phyloP scores from a whole-genome alignment of 1,284 basidiomycete species.

The Mycena citricolor region DNA sequence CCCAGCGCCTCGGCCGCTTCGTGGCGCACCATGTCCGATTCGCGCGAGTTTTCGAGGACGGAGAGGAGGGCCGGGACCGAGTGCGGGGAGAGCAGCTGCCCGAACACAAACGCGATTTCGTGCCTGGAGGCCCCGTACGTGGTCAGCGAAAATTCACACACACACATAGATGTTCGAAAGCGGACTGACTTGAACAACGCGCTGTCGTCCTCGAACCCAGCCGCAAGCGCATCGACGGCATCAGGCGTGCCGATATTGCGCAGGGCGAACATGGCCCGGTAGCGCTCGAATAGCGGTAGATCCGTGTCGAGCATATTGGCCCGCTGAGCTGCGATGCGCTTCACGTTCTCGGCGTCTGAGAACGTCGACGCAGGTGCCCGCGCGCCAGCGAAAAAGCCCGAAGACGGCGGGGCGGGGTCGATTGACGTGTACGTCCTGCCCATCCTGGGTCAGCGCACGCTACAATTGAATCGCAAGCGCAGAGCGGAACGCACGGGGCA shows the following conservation, averaged over 20 bases:
- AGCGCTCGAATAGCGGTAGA: constrained; percentile 87
- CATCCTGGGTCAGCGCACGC: not conserved
- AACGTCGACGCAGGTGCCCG: no score
- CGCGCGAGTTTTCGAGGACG: constrained; percentile 71
- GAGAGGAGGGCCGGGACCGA: constrained; percentile 84
- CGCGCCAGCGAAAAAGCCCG: constrained; percentile 54
- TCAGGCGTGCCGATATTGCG: constrained; percentile 82
- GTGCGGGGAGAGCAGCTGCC: constrained; percentile 89
- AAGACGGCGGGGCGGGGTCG: constrained; percentile 90
- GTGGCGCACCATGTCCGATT: constrained; percentile 98
- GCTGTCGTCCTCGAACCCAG: constrained; percentile 84
- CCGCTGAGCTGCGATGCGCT: constrained; percentile 61
- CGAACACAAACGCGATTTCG: constrained; percentile 98
- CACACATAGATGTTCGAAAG: constrained; percentile 15
- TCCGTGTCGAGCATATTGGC: constrained; percentile 66
- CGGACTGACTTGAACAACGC: constrained; percentile 84
- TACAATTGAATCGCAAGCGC: constrained; percentile 36
- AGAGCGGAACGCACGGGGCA: constrained; percentile 39
- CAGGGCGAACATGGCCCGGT: constrained; percentile 97
- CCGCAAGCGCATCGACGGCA: constrained; percentile 89
- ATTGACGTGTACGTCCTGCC: constrained; percentile 76
- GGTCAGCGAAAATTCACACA: constrained; percentile 2
- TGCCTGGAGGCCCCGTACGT: no score
- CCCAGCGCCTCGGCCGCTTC: constrained; percentile 98
- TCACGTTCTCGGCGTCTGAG: constrained; percentile 47